Evolutionary conservation across 176 grass and related monocot species (phyloP), one percentile per base, ranked within the genome.

Genomic region (Phyllostachys edulis): DNA sequence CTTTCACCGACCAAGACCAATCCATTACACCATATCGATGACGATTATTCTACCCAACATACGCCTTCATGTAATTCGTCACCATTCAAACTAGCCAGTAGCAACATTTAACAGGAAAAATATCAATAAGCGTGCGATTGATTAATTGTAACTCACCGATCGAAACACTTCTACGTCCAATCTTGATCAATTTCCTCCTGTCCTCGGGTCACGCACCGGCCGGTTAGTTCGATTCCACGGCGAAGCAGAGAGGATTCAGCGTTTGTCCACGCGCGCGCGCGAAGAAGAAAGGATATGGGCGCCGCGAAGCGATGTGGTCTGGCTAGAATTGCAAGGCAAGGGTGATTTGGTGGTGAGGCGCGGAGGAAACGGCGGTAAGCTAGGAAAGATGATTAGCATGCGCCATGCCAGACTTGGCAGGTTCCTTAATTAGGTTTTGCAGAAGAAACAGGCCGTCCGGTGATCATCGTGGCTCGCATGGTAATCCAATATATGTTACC

Each of bases 321-420:
- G 26, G 42, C 62, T 20, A 50, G 21, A 27, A 63, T 46, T 65
- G 24, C 20, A 79, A 65, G 76, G 42, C 41, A 50, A 66, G 77
- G 37, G 37, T 71, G 26, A 46, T 69, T 59, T 45, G 82, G 21
- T 77, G 38, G 49, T 72, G 32, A 26, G 38, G 64, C 15, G 64
- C 65, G 64, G 40, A 78, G 41, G 83, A 61, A 15, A 32, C 74
- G 83, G 39, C 64, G 83, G n/a, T 23, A 61, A 78, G 17, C 23
- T 73, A 80, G 77, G 77, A 27, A 20, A 10, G 21, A 11, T 29
- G 63, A 76, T 76, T 11, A 55, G 18, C 52, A 55, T 55, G 52
- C 52, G 52, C 18, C 52, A 21, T 54, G 51, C 51, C 5, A 50
- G 14, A 51, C 15, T 17, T 55, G 52, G 52, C 52, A 55, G 2